Base-by-base conservation (phyloP, 164 flowering plant genomes). In the Vitis labrusca region DNA sequence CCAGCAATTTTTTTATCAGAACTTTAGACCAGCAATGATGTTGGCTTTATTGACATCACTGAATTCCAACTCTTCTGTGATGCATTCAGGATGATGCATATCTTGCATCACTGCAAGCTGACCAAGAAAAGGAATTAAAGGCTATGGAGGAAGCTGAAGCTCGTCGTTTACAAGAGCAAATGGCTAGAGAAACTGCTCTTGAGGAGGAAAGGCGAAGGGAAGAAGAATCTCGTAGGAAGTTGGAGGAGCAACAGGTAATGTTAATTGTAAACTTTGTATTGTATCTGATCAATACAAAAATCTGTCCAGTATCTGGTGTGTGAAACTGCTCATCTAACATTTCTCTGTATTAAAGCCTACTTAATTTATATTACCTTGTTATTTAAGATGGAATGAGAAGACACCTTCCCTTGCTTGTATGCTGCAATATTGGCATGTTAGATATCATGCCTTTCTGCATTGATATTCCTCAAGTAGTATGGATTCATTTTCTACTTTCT, bases 61-160 rank as follows among this genome's bases (percentile, higher is more conserved):
- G 8, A 52, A 52, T 57, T 55, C 10, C 29, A 29, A 17, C 9
- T 30, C 47, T 29, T n/a, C 6, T 54, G 14, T 72, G 60, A 58
- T 61, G 27, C 63, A 59, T 84, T 71, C 83, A 93, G 99, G 98
- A 96, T 81, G 98, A 93, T 76, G 98, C 89, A 70, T 96, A 91
- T 77, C 82, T 89, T 79, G 97, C 98, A 73, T 78, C 99, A 30
- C 72, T 93, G 66, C 91, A 88, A 89, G 98, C 98, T 69, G 99
- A 93, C 78, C 79, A 84, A 82, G 98, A 91, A 75, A 95, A 89
- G 72, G 99, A 93, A 71, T 59, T 85, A 84, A 88, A 82, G 74
- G 92, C 94, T 30, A 76, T 54, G 59, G 89, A 85, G 65, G 98
- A 91, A 67, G 95, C 90, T 73, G 88, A 86, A 75, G 85, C 84